Evolutionary conservation across 176 grass and related monocot species (phyloP).

Genomic region (Calamus simplicifolius): DNA sequence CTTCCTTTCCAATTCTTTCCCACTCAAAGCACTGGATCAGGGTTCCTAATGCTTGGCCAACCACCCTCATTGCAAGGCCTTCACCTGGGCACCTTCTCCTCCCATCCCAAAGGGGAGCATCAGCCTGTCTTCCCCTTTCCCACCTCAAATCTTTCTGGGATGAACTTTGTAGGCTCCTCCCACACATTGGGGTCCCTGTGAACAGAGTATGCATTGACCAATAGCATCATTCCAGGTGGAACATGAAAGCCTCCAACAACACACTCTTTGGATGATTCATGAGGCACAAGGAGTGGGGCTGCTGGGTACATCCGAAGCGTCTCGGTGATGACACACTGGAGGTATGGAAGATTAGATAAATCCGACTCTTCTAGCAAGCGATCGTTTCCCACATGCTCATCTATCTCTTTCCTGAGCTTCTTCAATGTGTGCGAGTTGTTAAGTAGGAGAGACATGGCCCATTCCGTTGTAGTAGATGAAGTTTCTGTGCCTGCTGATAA

Average conservation of each 20-base stretch:
- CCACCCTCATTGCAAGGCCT: no score
- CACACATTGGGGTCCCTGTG: conserved; percentile 47
- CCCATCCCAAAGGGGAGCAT: no score
- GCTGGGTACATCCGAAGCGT: conserved; percentile 45
- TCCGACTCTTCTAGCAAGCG: conserved; percentile 45
- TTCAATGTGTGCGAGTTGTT: conserved; percentile 19
- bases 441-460: conserved; percentile 57
- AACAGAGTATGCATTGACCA: conserved; percentile 49
- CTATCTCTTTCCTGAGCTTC: conserved; percentile 29
- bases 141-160: conserved; percentile 45
- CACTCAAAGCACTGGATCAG: no score
- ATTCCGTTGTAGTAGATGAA: conserved; percentile 41
- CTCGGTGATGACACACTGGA: conserved; percentile 45
- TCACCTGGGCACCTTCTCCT: no score
- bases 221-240: conserved; percentile 42
- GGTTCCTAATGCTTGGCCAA: no score
- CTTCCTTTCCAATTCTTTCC: no score
- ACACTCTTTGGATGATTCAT: conserved; percentile 50
- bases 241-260: conserved; percentile 28
- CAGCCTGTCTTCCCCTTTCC: no score
- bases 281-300: conserved; percentile 40
- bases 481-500: conserved; percentile 46
- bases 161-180: conserved; percentile 50
- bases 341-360: conserved; percentile 34
- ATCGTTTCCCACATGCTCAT: conserved; percentile 16